Conservation (phyloP, 2,329 filamentous ascomycete genomes). For the Xylariaceae sp. region DNA sequence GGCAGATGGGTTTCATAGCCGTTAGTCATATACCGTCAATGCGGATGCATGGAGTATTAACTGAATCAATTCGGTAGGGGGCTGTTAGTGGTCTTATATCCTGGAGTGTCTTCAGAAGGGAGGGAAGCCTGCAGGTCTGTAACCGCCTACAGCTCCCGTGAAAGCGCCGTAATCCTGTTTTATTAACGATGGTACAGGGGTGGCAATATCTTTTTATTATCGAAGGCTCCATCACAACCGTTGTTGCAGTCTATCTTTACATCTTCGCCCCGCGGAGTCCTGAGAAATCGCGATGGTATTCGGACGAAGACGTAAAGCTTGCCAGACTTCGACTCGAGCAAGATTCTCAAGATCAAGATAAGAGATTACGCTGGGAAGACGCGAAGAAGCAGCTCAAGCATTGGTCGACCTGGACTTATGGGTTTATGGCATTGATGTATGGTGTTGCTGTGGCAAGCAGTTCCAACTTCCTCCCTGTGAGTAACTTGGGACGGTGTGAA, state of each 20-base stretch:
- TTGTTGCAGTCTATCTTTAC: constrained; percentile 24
- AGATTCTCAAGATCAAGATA: constrained; percentile 26
- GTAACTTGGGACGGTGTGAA: neutral
- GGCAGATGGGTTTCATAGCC: constrained; percentile 31
- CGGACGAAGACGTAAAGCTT: constrained; percentile 30
- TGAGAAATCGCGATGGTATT: constrained; percentile 28
- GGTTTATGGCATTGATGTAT: constrained; percentile 30
- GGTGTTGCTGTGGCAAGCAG: constrained; percentile 32
- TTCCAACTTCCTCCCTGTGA: constrained; percentile 31
- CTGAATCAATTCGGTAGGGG: constrained; percentile 6
- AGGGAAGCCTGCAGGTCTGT: constrained; percentile 18
- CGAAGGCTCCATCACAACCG: constrained; percentile 32
- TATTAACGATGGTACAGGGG: constrained; percentile 10
- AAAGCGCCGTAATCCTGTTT: neutral
- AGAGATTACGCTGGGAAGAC: constrained; percentile 28
- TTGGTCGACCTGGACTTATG: constrained; percentile 30
- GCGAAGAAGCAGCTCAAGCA: constrained; percentile 27
- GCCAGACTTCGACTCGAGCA: constrained; percentile 31
- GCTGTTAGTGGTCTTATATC: constrained; percentile 32
- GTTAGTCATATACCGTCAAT: constrained; percentile 1
- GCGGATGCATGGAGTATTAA: neutral
- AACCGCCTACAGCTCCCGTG: neutral
- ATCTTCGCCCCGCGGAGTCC: constrained; percentile 27
- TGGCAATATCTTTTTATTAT: constrained; percentile 36
- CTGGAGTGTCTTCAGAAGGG: constrained; percentile 32